Evolutionary conservation across 371 early-diverging fungal species (phyloP), one percentile per base, ranked within the genome.

Genomic region (Syncephalastrum contaminatum): DNA sequence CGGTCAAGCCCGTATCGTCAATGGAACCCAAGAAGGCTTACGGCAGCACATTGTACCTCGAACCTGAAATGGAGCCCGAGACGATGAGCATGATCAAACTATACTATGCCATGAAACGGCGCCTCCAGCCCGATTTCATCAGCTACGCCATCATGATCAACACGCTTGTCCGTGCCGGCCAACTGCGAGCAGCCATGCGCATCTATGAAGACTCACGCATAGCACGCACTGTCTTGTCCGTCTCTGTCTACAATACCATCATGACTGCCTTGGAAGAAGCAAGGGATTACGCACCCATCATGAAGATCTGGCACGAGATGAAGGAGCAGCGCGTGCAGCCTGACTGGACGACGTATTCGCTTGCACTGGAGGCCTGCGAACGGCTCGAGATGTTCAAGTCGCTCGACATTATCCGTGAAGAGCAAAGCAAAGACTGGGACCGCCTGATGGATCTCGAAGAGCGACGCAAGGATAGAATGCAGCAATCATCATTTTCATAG

Each of bases 261-360:
- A 71, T 72, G 67, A 20, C 15, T 0, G 67, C 61, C 0, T 53
- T 72, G 10, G 63, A 67, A 18, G 45, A 45, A 1, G 56, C 54
- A 5, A 65, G 62, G 6, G 56, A 69, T 13, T 44, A 65, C n/a
- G 58, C 70, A 0, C 70, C 71, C 40, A 55, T 75, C n/a, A 67
- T 75, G 72, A 68, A 63, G n/a, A 58, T 79, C 4, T 79, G 76
- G 76, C 63, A 79, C 14, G 74, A 79, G 36, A 73, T 75, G 70
- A 63, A 66, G 12, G 45, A 58, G 0, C 39, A 49, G 12, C 25
- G 54, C 7, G 62, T 72, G 6, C 47, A 63, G 10, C 73, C 72
- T 1, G 72, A 79, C 52, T 53, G 42, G 16, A 42, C 41, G 4
- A 66, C 58, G 1, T 79, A 79, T 27, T 60, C 65, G n/a, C 51